Base-by-base conservation (phyloP, 148 eudicot genomes). In the Selenicereus undatus region DNA sequence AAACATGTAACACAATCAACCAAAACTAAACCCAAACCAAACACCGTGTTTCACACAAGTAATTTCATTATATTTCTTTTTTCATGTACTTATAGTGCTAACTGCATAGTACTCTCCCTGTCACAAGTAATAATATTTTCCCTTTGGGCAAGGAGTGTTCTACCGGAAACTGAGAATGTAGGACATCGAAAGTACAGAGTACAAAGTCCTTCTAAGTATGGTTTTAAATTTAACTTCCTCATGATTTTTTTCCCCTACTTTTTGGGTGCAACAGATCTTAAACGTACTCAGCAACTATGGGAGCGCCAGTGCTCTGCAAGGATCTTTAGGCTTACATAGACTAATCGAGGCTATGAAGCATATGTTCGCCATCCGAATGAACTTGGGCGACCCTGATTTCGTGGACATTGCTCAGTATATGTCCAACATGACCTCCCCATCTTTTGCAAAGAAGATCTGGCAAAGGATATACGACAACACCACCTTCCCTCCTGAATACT, bases 281-380 rank as follows among this genome's bases (percentile, higher is more conserved):
- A 93, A 96, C 82, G 88, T 92, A 75, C 82, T 93, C 22, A 91
- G 86, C 26, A 92, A 90, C 86, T 96, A 91, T 78, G 91, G 89
- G 71, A 92, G 83, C 85, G 17, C 86, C 14, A 80, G 89, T 51
- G 97, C 97, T 58, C 86, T 86, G 43, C 80, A 78, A 76, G 98
- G 99, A 62, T 56, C 97, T 26, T 76, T 93, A 54, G 98, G 98
- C 45, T 79, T 96, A 75, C 99, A 96, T 79, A 92, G 97, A 81
- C 81, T 93, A 45, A 89, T 92, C n/a, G 99, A 96, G 86, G 91
- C 97, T 18, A 71, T 93, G 83, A 96, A 96, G 84, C 99, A 93
- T 84, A 96, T 93, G 99, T 84, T 88, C 84, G 97, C 97, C n/a
- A 50, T 95, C 76, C 83, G 97, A 69, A 93, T 93, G 98, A 87